Evolutionary conservation across 768 basidiomycete species (phyloP), one percentile per base, ranked within the genome.

Genomic region (Cystofilobasidium macerans): DNA sequence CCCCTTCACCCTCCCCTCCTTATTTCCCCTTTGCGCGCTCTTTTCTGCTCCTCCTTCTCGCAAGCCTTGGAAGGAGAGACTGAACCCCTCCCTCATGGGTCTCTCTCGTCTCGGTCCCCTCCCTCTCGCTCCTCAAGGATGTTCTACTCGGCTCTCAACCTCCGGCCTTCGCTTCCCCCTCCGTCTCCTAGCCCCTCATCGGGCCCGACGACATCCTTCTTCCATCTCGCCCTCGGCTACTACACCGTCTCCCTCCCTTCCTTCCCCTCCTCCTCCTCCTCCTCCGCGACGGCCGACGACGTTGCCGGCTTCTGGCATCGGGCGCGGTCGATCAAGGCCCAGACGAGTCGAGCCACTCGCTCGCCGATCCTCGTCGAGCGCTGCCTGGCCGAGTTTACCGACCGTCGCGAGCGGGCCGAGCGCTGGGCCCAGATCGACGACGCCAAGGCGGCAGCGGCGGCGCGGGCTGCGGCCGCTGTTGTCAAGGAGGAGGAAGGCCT

Each of bases 71-170:
- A 38, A 7, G 36, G 8, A 8, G 8, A 8, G 36, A 38, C 36
- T 7, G 7, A 14, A 7, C 36, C 36, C 36, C 36, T 7, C 36
- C n/a, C 32, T 57, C 38, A 54, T 14, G n/a, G n/a, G n/a, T n/a
- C n/a, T n/a, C n/a, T n/a, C n/a, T n/a, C n/a, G n/a, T n/a, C n/a
- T n/a, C n/a, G n/a, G n/a, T n/a, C n/a, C n/a, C n/a, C n/a, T n/a
- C n/a, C n/a, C n/a, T n/a, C n/a, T n/a, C 13, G 22, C 33, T 13
- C 69, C 58, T 67, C 62, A 65, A 85, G 84, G 64, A 82, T 90
- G 83, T 85, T 91, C 82, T 92, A 92, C 74, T 87, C 87, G 14
- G 88, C 89, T 8, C 78, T 89, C 51, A 51, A 89, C 75, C 77
- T 89, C 43, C 82, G 89, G 3, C 83, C 86, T 2, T 80, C 82